These are phyloP conservation scores for Salix dunnii DNA, from an alignment of 345 rosid genomes.

Conservation along the genomic window DNA sequence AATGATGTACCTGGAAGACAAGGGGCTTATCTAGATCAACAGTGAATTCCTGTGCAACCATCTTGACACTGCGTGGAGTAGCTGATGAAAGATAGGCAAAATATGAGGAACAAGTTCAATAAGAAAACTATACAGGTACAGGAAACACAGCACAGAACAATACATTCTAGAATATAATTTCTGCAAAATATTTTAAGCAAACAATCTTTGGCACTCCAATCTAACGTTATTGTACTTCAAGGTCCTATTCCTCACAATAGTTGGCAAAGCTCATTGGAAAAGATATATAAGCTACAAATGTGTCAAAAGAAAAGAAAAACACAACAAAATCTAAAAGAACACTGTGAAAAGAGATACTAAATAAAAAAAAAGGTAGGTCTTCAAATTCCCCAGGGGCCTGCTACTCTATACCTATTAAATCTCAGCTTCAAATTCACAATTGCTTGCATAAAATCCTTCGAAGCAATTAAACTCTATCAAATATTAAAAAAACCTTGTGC, in stretches of 20 bases:
- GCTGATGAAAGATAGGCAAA: conserved; percentile 9
- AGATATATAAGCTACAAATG: neutral
- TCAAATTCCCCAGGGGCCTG: neutral
- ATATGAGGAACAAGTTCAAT: neutral
- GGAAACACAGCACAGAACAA: neutral
- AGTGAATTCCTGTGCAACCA: conserved; percentile 75
- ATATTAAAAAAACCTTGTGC: too few species aligned
- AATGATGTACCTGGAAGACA: conserved; percentile 72
- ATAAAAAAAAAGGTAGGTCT: neutral
- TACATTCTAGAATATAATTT: neutral
- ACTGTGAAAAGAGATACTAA: neutral
- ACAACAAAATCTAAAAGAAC: neutral
- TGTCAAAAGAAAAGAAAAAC: neutral
- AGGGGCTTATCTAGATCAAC: conserved; percentile 87
- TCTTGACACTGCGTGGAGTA: conserved; percentile 33
- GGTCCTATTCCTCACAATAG: neutral
- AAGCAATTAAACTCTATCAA: neutral
- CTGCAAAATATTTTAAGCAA: neutral
- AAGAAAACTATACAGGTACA: neutral
- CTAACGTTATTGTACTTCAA: neutral
- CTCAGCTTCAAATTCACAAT: neutral
- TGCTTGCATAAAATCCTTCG: neutral
- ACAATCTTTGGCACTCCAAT: neutral
- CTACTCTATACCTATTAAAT: neutral
- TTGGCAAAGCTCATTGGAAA: neutral